Percentiles rank a stretch among this genome's conserved stretches.
Evolutionary conservation across 2,329 filamentous ascomycete genomes (phyloP).

Genomic region (Curvularia eragrostidis): DNA sequence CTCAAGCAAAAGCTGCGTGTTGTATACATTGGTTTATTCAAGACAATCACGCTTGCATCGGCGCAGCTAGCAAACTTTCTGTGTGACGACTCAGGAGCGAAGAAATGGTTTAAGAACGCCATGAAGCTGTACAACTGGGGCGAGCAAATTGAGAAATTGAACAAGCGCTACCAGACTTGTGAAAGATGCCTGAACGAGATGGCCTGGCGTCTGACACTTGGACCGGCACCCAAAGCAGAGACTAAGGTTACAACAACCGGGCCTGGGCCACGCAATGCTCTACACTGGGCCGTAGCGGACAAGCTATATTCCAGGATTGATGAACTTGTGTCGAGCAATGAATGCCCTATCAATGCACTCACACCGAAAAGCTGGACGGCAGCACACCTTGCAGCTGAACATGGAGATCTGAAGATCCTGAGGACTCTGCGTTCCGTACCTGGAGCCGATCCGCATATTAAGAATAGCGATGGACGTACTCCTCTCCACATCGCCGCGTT

Average conservation of each 20-base stretch:
- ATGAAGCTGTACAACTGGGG: slow-evolving; percentile 28
- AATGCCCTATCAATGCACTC: slow-evolving; percentile 31
- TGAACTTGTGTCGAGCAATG: slow-evolving; percentile 19
- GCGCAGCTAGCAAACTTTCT: slow-evolving; percentile 25
- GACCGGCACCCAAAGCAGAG: not conserved
- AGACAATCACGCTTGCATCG: slow-evolving; percentile 19
- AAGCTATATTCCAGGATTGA: slow-evolving; percentile 15
- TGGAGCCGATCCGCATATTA: slow-evolving; percentile 22
- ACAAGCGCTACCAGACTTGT: slow-evolving; percentile 13
- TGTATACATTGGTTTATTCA: slow-evolving; percentile 23
- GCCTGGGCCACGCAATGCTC: slow-evolving; percentile 24
- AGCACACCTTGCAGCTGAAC: slow-evolving; percentile 23
- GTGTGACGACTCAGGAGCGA: slow-evolving; percentile 13
- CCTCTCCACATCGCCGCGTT: slow-evolving; percentile 25
- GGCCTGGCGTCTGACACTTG: slow-evolving; percentile 9
- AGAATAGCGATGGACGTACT: slow-evolving; percentile 24
- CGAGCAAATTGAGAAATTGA: slow-evolving; percentile 22
- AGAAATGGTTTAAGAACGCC: slow-evolving; percentile 22
- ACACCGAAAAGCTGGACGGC: slow-evolving; percentile 26
- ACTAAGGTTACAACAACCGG: slow-evolving; percentile 17
- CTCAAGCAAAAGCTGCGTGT: slow-evolving; percentile 20
- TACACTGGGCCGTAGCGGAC: slow-evolving; percentile 29
- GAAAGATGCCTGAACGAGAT: slow-evolving; percentile 16
- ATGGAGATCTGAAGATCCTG: slow-evolving; percentile 23
- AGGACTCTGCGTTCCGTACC: slow-evolving; percentile 20